Evolutionary conservation across 1,284 basidiomycete genomes (phyloP).

Genomic region (Melampsora abietis-canadensis): DNA sequence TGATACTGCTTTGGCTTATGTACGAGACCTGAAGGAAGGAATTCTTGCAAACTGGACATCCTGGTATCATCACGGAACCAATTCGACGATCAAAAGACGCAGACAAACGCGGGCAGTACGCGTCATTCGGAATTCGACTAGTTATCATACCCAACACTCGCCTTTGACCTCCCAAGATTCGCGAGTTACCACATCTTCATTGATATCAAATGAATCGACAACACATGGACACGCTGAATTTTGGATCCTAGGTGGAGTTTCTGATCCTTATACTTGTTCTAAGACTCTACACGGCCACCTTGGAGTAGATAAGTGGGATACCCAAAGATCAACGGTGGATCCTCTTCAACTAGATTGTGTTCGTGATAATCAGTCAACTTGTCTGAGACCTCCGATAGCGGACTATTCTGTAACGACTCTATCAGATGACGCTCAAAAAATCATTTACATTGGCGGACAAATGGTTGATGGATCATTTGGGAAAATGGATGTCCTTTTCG

Average conservation of each 20-base stretch:
- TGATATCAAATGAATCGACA: not conserved
- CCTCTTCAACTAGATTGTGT: not conserved
- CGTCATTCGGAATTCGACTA: not conserved
- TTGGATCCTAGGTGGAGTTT: not conserved
- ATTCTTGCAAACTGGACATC: not conserved
- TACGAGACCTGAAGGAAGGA: not conserved
- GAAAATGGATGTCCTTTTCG: not conserved
- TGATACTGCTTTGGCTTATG: not conserved
- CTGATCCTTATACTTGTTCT: slow-evolving; percentile 4
- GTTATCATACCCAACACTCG: not conserved
- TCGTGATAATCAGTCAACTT: not conserved
- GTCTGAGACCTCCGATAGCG: not conserved
- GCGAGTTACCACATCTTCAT: not conserved
- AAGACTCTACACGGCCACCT: not conserved
- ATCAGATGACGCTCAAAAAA: not conserved
- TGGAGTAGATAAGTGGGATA: slow-evolving; percentile 8
- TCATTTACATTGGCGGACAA: slow-evolving; percentile 2
- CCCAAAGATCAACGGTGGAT: not conserved
- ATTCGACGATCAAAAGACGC: not conserved
- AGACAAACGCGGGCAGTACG: not conserved
- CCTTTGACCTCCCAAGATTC: not conserved
- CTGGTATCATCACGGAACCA: not conserved
- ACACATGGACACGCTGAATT: not conserved
- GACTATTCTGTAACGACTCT: not conserved
- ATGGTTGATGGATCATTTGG: not conserved